These are phyloP conservation scores for Myriosclerotinia curreyana DNA, from an alignment of 2,329 filamentous ascomycete genomes.

Conservation along the genomic window DNA sequence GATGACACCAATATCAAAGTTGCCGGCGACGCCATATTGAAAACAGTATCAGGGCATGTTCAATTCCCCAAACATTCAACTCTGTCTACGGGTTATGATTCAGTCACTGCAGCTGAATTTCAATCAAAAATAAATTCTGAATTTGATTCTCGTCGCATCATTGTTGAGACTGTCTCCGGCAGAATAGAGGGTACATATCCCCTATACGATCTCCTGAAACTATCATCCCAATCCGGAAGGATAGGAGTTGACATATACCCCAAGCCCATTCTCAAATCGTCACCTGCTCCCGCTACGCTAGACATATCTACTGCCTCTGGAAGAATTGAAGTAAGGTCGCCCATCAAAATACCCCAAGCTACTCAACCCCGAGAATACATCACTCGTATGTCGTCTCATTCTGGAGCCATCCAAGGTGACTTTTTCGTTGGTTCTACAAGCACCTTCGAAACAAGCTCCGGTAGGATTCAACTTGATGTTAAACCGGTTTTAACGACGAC, in stretches of 20 bases:
- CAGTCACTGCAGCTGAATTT: conserved; percentile 22
- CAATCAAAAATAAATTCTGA: background rate
- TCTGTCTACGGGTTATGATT: background rate
- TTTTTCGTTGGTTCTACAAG: conserved; percentile 33
- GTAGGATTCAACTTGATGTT: conserved; percentile 27
- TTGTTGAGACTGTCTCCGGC: conserved; percentile 34
- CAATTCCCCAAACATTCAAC: conserved; percentile 26
- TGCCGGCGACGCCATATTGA: conserved; percentile 26
- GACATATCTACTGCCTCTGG: conserved; percentile 33
- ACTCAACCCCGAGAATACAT: conserved; percentile 35
- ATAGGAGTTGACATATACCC: conserved; percentile 31
- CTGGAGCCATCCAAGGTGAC: conserved; percentile 32
- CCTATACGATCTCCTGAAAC: conserved; percentile 33
- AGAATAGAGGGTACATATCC: conserved; percentile 35
- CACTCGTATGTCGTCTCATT: conserved; percentile 32
- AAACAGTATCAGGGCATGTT: conserved; percentile 31
- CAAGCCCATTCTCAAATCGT: conserved; percentile 26
- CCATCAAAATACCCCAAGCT: conserved; percentile 22
- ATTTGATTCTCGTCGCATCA: conserved; percentile 30
- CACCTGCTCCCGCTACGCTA: conserved; percentile 33
- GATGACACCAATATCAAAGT: conserved; percentile 35
- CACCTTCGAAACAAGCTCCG: conserved; percentile 30
- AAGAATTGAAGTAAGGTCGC: conserved; percentile 29
- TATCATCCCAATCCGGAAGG: conserved; percentile 32
- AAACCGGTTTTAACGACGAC: conserved; percentile 32